phyloP scores from a whole-genome alignment of 2,329 filamentous ascomycete genomes.

The Diaporthe ampelina region DNA sequence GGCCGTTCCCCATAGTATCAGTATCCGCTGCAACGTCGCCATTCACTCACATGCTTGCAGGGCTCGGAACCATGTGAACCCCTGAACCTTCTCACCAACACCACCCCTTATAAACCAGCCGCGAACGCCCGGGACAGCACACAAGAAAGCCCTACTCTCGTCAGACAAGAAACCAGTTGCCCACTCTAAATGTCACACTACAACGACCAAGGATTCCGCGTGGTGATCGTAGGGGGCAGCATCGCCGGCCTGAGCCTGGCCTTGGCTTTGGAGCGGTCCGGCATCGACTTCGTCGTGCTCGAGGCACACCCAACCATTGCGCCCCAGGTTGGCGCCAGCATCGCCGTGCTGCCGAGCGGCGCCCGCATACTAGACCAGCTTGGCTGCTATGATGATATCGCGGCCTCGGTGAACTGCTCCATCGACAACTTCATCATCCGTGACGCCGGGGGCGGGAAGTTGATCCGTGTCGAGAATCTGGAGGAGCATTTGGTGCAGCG shows the following conservation, averaged over 20 bases:
- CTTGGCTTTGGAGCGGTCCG: constrained; percentile 55
- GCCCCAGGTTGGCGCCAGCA: constrained; percentile 62
- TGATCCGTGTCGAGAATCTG: constrained; percentile 3
- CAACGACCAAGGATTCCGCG: constrained; percentile 37
- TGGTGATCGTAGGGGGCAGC: constrained; percentile 64
- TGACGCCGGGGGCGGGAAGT: not conserved
- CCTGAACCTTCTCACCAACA: not conserved
- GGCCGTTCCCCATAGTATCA: not conserved
- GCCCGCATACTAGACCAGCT: constrained; percentile 65
- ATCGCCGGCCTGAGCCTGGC: constrained; percentile 62
- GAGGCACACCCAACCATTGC: constrained; percentile 58
- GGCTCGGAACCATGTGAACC: too few species aligned
- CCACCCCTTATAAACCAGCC: not conserved
- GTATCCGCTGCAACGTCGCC: constrained; percentile 23
- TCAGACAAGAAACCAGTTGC: not conserved
- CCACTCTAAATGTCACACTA: not conserved
- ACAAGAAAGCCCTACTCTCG: not conserved
- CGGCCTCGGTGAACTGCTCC: constrained; percentile 21
- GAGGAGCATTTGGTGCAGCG: constrained; percentile 33
- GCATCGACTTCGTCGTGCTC: constrained; percentile 64
- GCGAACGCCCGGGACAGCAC: not conserved
- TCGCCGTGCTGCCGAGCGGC: constrained; percentile 60
- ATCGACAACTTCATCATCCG: constrained; percentile 33
- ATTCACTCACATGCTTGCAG: not conserved
- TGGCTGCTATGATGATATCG: constrained; percentile 49